phyloP scores from a whole-genome alignment of 2,329 filamentous ascomycete species.

The Apiospora marii region DNA sequence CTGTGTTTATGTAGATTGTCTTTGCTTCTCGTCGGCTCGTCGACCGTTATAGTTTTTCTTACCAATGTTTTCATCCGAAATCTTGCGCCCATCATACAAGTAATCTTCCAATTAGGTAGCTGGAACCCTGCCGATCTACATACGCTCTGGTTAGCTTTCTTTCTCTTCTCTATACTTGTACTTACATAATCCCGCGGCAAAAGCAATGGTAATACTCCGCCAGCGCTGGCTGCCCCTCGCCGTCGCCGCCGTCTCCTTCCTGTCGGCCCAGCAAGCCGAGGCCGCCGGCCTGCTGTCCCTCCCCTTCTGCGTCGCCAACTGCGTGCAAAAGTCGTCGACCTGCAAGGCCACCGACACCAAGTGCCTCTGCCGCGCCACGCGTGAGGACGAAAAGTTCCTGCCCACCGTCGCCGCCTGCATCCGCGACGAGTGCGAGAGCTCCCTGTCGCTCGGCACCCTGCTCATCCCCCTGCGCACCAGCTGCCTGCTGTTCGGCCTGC shows the following conservation, averaged over 20 bases:
- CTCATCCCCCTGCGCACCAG: slow-evolving; percentile 41
- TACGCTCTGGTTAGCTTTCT: not conserved
- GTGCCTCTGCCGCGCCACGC: slow-evolving; percentile 46
- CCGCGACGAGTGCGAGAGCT: slow-evolving; percentile 45
- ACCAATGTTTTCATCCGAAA: not conserved
- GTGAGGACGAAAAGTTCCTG: slow-evolving; percentile 44
- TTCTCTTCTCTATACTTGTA: not conserved
- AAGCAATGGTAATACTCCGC: slow-evolving; percentile 6
- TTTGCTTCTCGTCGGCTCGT: not conserved
- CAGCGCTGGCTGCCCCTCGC: slow-evolving; percentile 10
- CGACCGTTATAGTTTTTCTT: not conserved
- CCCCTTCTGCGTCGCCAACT: slow-evolving; percentile 44
- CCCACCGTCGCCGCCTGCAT: slow-evolving; percentile 48
- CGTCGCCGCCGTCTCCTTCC: slow-evolving; percentile 36
- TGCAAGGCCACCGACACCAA: slow-evolving; percentile 39
- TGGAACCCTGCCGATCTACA: not conserved
- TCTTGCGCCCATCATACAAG: not conserved
- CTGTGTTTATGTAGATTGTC: not conserved
- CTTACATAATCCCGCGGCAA: not conserved
- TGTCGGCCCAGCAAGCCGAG: slow-evolving; percentile 35
- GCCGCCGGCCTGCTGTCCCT: slow-evolving; percentile 36
- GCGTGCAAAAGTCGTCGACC: slow-evolving; percentile 43
- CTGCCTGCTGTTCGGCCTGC: slow-evolving; percentile 41
- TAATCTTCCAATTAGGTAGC: not conserved
- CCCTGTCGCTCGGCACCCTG: slow-evolving; percentile 43